phyloP scores from a whole-genome alignment of 1,284 basidiomycete genomes.

The Pulchroboletus neoregius region DNA sequence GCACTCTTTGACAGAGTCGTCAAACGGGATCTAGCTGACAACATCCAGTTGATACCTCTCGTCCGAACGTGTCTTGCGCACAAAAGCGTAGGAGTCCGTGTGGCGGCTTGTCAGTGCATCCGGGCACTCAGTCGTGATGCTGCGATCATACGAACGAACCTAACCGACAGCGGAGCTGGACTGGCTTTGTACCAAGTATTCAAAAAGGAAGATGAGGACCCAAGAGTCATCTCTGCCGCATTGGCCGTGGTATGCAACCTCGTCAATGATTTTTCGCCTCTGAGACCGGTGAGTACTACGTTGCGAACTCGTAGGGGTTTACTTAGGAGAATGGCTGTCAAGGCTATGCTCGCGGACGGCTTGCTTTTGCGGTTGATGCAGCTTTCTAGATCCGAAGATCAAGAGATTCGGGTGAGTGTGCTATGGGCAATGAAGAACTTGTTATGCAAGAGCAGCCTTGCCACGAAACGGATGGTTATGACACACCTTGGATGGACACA shows the following conservation, averaged over 20 bases:
- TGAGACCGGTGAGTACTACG: slow-evolving; percentile 53
- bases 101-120: slow-evolving; percentile 80
- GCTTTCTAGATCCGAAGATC: slow-evolving; percentile 51
- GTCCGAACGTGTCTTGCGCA: slow-evolving; percentile 56
- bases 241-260: slow-evolving; percentile 80
- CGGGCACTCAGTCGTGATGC: slow-evolving; percentile 78
- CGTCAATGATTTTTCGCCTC: slow-evolving; percentile 81
- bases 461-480: slow-evolving; percentile 65
- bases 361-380: slow-evolving; percentile 60
- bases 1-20: slow-evolving; percentile 68
- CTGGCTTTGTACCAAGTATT: slow-evolving; percentile 64
- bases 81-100: slow-evolving; percentile 70
- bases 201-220: slow-evolving; percentile 55
- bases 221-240: slow-evolving; percentile 69
- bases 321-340: background rate
- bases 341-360: slow-evolving; percentile 54
- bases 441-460: slow-evolving; percentile 54
- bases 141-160: slow-evolving; percentile 73
- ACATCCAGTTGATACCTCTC: slow-evolving; percentile 47
- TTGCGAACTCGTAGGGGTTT: background rate
- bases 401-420: slow-evolving; percentile 59
- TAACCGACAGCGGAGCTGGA: slow-evolving; percentile 79
- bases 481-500: slow-evolving; percentile 57
- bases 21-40: slow-evolving; percentile 62
- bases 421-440: slow-evolving; percentile 84